Evolutionary conservation across 306 rosid genomes (phyloP), one percentile per base, ranked within the genome.

Genomic region (peach (Prunus persica)): DNA sequence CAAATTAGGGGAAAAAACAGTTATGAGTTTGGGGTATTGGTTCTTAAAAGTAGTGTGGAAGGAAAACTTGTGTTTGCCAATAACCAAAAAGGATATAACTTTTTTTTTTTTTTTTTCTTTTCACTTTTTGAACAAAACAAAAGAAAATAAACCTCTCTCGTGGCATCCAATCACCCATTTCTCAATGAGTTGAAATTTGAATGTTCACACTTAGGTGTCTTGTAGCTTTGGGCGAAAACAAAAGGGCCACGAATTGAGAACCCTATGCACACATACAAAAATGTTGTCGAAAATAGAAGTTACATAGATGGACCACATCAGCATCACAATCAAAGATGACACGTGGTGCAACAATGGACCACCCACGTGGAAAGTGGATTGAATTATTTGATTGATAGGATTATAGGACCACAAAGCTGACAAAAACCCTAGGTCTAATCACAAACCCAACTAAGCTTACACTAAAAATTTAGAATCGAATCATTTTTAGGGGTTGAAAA

Each of bases 321-420:
- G 74, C 85, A 79, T 55, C 71, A 62, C 75, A 3, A 69, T 60
- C 63, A 47, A 30, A 67, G 56, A 41, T 67, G 30, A 84, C 83
- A 90, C 88, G 76, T 78, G 90, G 76, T 75, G 55, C 30, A 2
- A 38, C 38, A 25, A 1, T 75, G 79, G 67, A 60, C 79, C 78
- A 62, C 86, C 83, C 78, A 81, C 79, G 80, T 88, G 91, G 81
- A 27, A 84, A 85, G 77, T 61, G 49, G 74, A 24, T 75, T 84
- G 80, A 84, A 88, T 84, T 83, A 88, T 78, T 79, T 65, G 82
- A 79, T 79, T 13, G 38, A 46, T 56, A 62, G 77, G 73, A 62
- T 70, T 19, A 51, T 22, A 61, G 87, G 86, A 79, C 88, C 77
- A 75, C 84, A 46, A 28, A 47, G 58, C 58, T 51, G 54, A 34